Evolutionary conservation across 371 early-diverging fungal genomes (phyloP).

Genomic region (Mucor indicus): DNA sequence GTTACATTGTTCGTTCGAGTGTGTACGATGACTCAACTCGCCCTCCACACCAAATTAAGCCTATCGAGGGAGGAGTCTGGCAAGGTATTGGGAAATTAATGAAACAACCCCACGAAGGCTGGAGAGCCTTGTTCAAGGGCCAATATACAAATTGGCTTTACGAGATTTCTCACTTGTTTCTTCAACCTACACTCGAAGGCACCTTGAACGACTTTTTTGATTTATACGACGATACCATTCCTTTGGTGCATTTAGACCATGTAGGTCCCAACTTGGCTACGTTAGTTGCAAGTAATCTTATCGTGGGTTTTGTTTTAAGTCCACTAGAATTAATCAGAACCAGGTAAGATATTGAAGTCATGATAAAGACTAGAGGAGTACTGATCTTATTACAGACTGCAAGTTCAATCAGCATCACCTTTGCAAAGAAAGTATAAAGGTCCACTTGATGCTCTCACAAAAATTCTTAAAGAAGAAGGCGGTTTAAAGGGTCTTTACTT

Average conservation of each 20-base stretch:
- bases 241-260: conserved; percentile 66
- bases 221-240: conserved; percentile 76
- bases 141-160: conserved; percentile 74
- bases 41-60: conserved; percentile 61
- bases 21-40: conserved; percentile 60
- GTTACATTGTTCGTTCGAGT: conserved; percentile 60
- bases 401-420: conserved; percentile 73
- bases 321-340: conserved; percentile 82
- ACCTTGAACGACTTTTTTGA: conserved; percentile 73
- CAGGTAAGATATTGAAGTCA: conserved; percentile 34
- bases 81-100: conserved; percentile 46
- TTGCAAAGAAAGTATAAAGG: conserved; percentile 77
- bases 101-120: conserved; percentile 67
- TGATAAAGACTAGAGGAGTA: not conserved
- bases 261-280: conserved; percentile 70
- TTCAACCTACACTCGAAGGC: conserved; percentile 80
- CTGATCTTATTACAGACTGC: conserved; percentile 37
- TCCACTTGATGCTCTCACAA: conserved; percentile 67
- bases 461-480: conserved; percentile 80
- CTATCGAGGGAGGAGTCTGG: conserved; percentile 63
- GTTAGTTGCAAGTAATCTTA: conserved; percentile 63
- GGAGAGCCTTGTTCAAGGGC: conserved; percentile 64
- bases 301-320: conserved; percentile 70
- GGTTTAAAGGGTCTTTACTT: conserved; percentile 71
- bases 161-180: conserved; percentile 67